Base-by-base conservation (phyloP, 768 basidiomycete species). In the Hypholoma fasciculare region DNA sequence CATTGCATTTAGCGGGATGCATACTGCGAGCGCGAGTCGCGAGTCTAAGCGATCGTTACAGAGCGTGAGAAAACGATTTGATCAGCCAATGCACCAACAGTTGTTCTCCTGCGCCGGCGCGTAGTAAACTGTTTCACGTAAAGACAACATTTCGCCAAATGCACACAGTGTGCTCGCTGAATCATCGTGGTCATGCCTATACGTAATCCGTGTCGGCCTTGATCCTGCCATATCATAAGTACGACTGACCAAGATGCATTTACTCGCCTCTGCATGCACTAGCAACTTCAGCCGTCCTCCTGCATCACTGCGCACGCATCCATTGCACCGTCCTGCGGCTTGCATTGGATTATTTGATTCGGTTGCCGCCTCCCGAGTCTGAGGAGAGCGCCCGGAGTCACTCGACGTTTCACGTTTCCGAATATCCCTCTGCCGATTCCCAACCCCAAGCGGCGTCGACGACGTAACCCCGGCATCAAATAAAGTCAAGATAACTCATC, bases 81-180 rank as follows among this genome's bases (percentile, higher is more conserved):
- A 26, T 49, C 27, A 3, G 12, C 27, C 53, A 54, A 54, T 13
- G 34, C 23, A 4, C 23, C 23, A 23, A 23, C 23, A 23, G 23
- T 23, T 23, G 23, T 38, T 26, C 19, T 9, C 34, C 44, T 36
- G 36, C 27, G 20, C 44, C 7, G 16, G 14, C 54, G 46, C 54
- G 27, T 43, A 46, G 30, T 48, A 44, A 54, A 37, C 54, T 38
- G 54, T 54, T 54, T 54, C 54, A 54, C 54, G 54, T 54, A 54
- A 54, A 34, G 30, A 34, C 30, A 34, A 49, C 48, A 49, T 23
- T 3, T 30, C 14, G 48, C 26, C 54, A 44, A 30, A 54, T 37
- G 44, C 39, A 46, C 34, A 47, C 17, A 36, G 20, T 39, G 36
- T 23, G 34, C 17, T 7, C 54, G 54, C 54, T 54, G 54, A 54